phyloP scores from a whole-genome alignment of 2,329 filamentous ascomycete genomes.

The Diaporthe citri region DNA sequence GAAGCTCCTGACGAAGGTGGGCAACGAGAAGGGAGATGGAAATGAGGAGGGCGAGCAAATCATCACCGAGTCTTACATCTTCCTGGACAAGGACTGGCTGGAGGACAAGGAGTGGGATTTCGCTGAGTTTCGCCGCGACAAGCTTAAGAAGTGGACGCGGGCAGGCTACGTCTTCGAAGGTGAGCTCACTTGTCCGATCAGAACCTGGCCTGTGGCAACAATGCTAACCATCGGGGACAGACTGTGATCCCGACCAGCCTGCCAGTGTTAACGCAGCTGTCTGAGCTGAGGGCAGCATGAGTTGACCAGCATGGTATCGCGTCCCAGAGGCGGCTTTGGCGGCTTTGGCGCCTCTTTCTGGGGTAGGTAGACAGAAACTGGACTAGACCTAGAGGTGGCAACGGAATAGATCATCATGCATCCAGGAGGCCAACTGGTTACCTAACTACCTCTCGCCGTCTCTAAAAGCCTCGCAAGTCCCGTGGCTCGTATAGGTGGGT shows the following conservation, averaged over 20 bases:
- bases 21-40: constrained; percentile 55
- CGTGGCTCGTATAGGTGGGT: constrained; percentile 11
- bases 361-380: not conserved
- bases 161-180: constrained; percentile 61
- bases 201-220: not conserved
- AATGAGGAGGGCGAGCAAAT: constrained; percentile 60
- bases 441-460: not conserved
- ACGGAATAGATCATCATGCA: not conserved
- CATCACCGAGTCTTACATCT: constrained; percentile 75
- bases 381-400: constrained; percentile 12
- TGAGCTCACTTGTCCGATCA: constrained; percentile 42
- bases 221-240: constrained; percentile 35
- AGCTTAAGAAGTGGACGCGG: constrained; percentile 69
- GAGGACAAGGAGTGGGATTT: constrained; percentile 90
- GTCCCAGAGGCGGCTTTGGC: not conserved
- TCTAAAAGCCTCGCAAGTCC: not conserved
- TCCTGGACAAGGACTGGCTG: constrained; percentile 62
- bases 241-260: constrained; percentile 42
- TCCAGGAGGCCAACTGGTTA: constrained; percentile 5
- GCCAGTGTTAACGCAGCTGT: constrained; percentile 40
- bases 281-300: constrained; percentile 2
- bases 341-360: no score
- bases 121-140: constrained; percentile 83
- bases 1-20: constrained; percentile 59
- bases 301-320: not conserved